Evolutionary conservation across 2,329 filamentous ascomycete genomes (phyloP).

Genomic region (Colletotrichum orchidophilum): DNA sequence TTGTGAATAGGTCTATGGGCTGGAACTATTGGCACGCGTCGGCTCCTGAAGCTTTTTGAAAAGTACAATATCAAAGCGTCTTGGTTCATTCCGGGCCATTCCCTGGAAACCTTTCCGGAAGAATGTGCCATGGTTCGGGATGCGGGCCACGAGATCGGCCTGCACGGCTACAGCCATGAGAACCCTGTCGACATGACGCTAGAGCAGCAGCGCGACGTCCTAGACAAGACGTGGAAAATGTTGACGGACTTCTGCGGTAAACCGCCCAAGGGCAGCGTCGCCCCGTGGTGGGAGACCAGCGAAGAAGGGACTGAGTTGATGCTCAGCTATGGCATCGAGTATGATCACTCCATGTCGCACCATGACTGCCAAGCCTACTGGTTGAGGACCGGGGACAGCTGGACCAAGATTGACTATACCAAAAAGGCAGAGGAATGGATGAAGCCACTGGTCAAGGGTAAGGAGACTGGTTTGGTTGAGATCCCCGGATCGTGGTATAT

Average conservation of each 20-base stretch:
- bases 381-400: constrained; percentile 69
- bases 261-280: constrained; percentile 75
- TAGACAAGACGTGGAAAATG: constrained; percentile 77
- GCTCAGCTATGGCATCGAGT: constrained; percentile 73
- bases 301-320: constrained; percentile 74
- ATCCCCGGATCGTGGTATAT: constrained; percentile 73
- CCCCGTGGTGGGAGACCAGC: constrained; percentile 78
- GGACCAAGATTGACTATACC: constrained; percentile 74
- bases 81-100: constrained; percentile 60
- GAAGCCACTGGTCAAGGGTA: constrained; percentile 69
- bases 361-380: constrained; percentile 73
- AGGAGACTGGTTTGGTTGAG: constrained; percentile 71
- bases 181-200: constrained; percentile 77
- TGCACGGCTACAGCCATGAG: constrained; percentile 79
- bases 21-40: constrained; percentile 71
- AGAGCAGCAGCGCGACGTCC: constrained; percentile 80
- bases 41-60: constrained; percentile 76
- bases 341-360: constrained; percentile 74
- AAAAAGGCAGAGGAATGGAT: constrained; percentile 72
- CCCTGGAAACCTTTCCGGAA: constrained; percentile 58
- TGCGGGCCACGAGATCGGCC: constrained; percentile 58
- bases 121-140: constrained; percentile 54
- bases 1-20: constrained; percentile 65
- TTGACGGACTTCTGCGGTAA: constrained; percentile 75
- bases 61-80: constrained; percentile 77